phyloP scores from a whole-genome alignment of 2,329 filamentous ascomycete species.

The Mycogone perniciosa region DNA sequence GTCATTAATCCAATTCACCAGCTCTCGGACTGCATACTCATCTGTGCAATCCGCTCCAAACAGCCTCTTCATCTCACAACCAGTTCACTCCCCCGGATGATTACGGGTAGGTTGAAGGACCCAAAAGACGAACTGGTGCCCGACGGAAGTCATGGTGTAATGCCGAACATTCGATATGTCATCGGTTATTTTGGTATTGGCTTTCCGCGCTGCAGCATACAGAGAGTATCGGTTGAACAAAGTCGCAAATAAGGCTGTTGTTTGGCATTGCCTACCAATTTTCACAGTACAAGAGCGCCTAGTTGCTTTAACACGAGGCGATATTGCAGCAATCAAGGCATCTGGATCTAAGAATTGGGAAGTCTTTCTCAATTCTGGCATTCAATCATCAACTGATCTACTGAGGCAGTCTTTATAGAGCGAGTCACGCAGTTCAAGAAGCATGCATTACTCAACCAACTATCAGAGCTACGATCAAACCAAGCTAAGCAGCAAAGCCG shows the following conservation, averaged over 20 bases:
- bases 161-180: neutral
- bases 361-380: constrained; percentile 17
- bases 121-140: neutral
- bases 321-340: neutral
- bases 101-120: neutral
- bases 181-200: neutral
- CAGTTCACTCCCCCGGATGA: neutral
- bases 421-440: constrained; percentile 15
- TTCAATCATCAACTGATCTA: constrained; percentile 13
- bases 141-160: neutral
- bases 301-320: too few species aligned
- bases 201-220: neutral
- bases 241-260: neutral
- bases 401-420: constrained; percentile 13
- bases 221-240: neutral
- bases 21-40: neutral
- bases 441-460: constrained; percentile 13
- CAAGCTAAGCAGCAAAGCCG: constrained; percentile 13
- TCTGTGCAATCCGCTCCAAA: neutral
- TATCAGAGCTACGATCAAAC: constrained; percentile 13
- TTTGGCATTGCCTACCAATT: constrained; percentile 7
- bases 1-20: neutral
- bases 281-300: too few species aligned
- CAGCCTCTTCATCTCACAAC: neutral
- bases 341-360: constrained; percentile 7